Base-by-base conservation (phyloP, 2,329 filamentous ascomycete genomes). In the Pleoardoris graminearum region DNA sequence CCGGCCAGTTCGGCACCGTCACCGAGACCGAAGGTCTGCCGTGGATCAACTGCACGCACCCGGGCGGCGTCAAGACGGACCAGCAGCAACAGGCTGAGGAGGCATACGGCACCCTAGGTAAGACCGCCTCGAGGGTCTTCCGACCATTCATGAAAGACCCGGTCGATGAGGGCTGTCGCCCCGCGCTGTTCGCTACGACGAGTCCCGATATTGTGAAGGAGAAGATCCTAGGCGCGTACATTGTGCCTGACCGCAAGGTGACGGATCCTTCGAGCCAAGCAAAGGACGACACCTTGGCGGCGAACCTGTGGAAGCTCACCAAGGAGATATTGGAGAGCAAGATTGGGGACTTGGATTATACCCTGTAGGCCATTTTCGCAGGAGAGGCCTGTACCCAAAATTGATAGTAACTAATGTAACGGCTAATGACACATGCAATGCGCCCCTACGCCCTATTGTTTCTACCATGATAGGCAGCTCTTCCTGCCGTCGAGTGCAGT, bases 81-180 rank as follows among this genome's bases (percentile, higher is more conserved):
- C 77, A 80, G 61, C 78, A 70, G 48, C 61, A 75, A 5, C 80
- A 82, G 53, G 77, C 79, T 0, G 72, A 76, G 12, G 78, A 81
- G 29, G 76, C 77, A 1, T 81, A 83, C 52, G 79, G 79, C 1
- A 73, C 69, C 0, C 54, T 79, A 1, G 78, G 77, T 14, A 78
- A 77, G 50, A 60, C 80, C 29, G 77, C 76, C 1, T 77, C 79
- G 8, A 73, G 69, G 43, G 72, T 67, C 2, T 64, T 75, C 2
- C 61, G 72, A 27, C 79, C 78, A 1, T 77, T 82, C 53, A 75
- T 82, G 76, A 79, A 79, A 51, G 77, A 81, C 54, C 77, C 78
- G 0, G 67, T 80, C 0, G 72, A 77, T 21, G 52, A 78, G 48
- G 79, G 79, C 0, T 81, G 79, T 55, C 67, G 79, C 16, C 58